Conservation (phyloP, 495 filamentous ascomycete genomes). For the Neurospora pannonica region DNA sequence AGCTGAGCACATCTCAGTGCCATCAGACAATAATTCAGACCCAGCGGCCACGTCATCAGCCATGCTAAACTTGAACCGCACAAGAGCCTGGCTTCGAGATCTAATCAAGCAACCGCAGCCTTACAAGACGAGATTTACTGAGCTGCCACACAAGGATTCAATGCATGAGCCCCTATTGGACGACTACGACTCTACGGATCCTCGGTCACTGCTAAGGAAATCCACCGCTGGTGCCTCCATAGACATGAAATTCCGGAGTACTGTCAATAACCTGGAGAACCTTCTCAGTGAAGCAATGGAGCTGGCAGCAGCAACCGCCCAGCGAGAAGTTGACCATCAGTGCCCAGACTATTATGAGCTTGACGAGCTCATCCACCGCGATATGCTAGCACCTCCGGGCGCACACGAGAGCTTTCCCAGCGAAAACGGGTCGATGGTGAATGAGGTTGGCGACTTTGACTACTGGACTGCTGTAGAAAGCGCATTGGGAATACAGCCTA, state of each 20-base stretch:
- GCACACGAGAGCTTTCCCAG: constrained; percentile 9
- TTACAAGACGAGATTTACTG: constrained; percentile 11
- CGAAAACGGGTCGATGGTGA: constrained; percentile 7
- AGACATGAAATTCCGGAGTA: constrained; percentile 21
- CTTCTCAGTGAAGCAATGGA: constrained; percentile 37
- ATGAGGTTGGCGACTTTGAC: constrained; percentile 3
- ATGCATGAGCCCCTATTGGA: background rate
- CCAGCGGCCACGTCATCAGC: constrained; percentile 1
- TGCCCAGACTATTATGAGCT: background rate
- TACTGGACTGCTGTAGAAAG: background rate
- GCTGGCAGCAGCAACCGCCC: constrained; percentile 30
- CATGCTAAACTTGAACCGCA: constrained; percentile 7
- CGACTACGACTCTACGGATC: background rate
- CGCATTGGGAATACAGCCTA: background rate
- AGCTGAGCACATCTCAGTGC: background rate
- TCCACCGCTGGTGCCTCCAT: constrained; percentile 4
- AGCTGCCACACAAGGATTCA: constrained; percentile 3
- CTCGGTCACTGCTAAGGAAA: constrained; percentile 1
- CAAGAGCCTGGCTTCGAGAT: constrained; percentile 15
- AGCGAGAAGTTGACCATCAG: constrained; percentile 12
- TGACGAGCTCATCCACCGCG: constrained; percentile 4
- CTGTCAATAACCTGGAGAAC: constrained; percentile 35
- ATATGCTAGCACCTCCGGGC: constrained; percentile 7
- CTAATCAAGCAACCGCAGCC: constrained; percentile 12
- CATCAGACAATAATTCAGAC: background rate